A percentile compares a stretch with the other conserved stretches of the same genome.
Evolutionary conservation across 1,284 basidiomycete species (phyloP).

Genomic region (Naganishia sp.): DNA sequence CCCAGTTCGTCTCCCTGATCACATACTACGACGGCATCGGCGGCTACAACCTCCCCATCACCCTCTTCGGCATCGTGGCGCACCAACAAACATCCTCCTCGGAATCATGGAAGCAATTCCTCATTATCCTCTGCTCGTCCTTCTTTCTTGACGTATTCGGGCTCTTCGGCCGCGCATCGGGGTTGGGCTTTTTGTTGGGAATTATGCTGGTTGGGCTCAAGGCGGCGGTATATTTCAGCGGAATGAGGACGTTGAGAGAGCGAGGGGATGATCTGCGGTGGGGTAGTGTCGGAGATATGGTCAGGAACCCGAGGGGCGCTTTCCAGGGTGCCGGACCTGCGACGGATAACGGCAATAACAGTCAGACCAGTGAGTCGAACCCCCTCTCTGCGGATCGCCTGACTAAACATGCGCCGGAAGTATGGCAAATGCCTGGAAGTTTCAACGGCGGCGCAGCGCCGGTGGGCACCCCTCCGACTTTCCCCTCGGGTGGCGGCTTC

Average conservation of each 20-base stretch:
- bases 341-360: constrained; percentile 24
- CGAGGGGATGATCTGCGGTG: constrained; percentile 28
- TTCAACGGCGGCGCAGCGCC: constrained; percentile 9
- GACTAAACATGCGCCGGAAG: not conserved
- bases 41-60: constrained; percentile 31
- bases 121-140: constrained; percentile 29
- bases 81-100: constrained; percentile 25
- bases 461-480: not conserved
- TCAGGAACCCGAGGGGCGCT: constrained; percentile 22
- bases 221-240: constrained; percentile 57
- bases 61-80: constrained; percentile 31
- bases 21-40: constrained; percentile 24
- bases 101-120: constrained; percentile 28
- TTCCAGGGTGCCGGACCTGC: constrained; percentile 15
- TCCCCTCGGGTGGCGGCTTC: constrained; percentile 27
- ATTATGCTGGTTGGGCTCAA: constrained; percentile 39
- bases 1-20: constrained; percentile 20
- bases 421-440: constrained; percentile 29
- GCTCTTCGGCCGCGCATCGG: constrained; percentile 12
- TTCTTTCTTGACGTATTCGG: constrained; percentile 30
- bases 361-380: constrained; percentile 25
- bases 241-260: constrained; percentile 30
- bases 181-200: constrained; percentile 51
- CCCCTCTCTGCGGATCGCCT: not conserved
- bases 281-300: constrained; percentile 23